Percentiles rank a stretch among this genome's conserved stretches.
Conservation (phyloP, 352 stramenopile species). For the Elongisporangium prolatum region DNA sequence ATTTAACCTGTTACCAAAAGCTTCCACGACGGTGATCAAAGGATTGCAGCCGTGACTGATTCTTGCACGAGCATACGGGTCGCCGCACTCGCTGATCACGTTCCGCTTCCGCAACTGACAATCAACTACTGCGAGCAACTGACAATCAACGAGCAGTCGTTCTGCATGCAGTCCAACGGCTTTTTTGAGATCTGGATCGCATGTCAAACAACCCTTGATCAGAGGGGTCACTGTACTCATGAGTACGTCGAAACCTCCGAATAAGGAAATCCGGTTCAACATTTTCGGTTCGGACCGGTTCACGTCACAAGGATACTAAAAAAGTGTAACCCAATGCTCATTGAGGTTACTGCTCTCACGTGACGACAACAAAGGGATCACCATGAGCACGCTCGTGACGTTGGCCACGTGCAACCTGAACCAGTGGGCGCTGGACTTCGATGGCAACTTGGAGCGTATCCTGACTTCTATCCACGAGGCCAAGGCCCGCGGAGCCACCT, state of each 20-base stretch:
- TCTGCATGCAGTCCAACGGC: neutral
- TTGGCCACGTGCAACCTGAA: conserved; percentile 98
- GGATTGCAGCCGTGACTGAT: neutral
- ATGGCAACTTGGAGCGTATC: conserved; percentile 95
- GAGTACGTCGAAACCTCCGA: no score
- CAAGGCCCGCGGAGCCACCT: conserved; percentile 83
- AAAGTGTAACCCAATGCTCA: neutral
- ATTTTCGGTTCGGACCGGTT: neutral
- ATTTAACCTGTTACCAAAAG: neutral
- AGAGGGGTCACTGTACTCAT: neutral
- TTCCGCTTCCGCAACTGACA: neutral
- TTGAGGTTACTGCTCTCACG: neutral
- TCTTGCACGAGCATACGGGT: neutral
- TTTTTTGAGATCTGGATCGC: neutral
- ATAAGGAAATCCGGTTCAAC: neutral
- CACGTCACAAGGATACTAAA: neutral
- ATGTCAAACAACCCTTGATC: neutral
- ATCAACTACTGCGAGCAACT: neutral
- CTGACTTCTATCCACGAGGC: conserved; percentile 86
- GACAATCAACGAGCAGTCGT: neutral
- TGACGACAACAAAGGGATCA: conserved; percentile 4
- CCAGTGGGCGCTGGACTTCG: conserved; percentile 99
- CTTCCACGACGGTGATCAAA: neutral
- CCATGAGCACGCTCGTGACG: conserved; percentile 87
- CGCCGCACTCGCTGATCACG: neutral